Conservation (phyloP, 441 rosid species). For the Populus trichocarpa region DNA sequence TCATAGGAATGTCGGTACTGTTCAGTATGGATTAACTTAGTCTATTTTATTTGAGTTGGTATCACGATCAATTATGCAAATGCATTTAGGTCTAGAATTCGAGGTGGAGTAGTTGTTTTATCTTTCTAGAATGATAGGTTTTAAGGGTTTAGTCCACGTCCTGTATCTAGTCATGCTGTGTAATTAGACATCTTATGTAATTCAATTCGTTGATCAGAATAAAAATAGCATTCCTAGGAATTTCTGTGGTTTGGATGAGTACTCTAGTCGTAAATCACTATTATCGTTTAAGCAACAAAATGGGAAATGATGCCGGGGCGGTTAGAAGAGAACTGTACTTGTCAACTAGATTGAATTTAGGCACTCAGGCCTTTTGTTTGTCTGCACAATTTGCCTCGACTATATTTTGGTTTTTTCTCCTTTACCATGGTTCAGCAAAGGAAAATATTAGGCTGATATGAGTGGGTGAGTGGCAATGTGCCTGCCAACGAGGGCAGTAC, state of each 20-base stretch:
- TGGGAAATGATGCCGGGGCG: background rate
- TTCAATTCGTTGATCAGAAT: background rate
- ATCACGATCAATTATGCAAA: background rate
- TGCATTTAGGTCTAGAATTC: background rate
- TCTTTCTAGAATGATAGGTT: background rate
- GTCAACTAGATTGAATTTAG: no score
- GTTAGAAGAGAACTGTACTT: background rate
- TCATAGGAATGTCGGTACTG: slow-evolving; percentile 64
- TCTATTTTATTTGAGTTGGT: background rate
- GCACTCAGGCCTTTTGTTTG: no score
- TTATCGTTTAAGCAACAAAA: background rate
- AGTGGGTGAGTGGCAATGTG: no score
- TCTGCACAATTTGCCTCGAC: no score
- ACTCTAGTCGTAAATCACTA: background rate
- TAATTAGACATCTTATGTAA: background rate
- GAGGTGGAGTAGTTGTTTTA: background rate
- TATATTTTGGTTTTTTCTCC: no score
- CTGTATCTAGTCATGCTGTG: slow-evolving; percentile 5
- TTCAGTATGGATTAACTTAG: slow-evolving; percentile 61
- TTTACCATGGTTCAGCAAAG: no score
- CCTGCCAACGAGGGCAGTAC: no score
- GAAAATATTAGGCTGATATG: no score
- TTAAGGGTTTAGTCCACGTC: background rate
- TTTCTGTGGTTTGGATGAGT: background rate
- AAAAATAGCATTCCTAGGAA: background rate